Evolutionary conservation across 225 moss, liverwort and hornwort genomes (phyloP), one percentile per base, ranked within the genome.

Genomic region (Bryum argenteum): DNA sequence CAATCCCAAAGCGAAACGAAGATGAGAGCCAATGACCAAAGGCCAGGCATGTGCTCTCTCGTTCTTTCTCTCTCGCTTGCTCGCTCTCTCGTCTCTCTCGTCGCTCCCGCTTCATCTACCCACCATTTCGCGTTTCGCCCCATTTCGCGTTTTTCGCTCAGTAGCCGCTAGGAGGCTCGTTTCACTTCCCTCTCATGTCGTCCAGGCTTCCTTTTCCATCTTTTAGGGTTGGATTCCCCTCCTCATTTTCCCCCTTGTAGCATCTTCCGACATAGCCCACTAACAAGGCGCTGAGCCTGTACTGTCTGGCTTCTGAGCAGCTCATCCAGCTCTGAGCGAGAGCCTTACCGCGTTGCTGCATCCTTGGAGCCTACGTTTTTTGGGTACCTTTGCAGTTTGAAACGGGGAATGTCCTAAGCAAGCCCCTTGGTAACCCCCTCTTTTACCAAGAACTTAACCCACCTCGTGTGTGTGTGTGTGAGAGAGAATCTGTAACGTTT

Each of bases 11-110:
- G n/a, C 52, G 8, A 8, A 16, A 52, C 52, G 52, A 52, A 52
- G 52, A 52, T 52, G 52, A 52, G 52, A 52, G 15, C 52, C 52
- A 52, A 52, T 52, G 52, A 52, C 8, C 19, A 52, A 52, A 52
- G 19, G 15, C 52, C 52, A 52, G 18, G 52, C 52, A 18, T 52
- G 52, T 18, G 50, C 50, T 8, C 52, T n/a, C 52, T 19, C 52
- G 5, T 1, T 51, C 51, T n/a, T n/a, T 51, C 51, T 50, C n/a
- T 5, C 50, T 50, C 50, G 6, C 17, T 19, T 18, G n/a, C 18
- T 18, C 51, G n/a, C 18, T 17, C 1, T 15, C 6, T 48, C 48
- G 48, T 48, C 52, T 18, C 52, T 19, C 52, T 18, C 52, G n/a
- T 52, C 52, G 0, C 52, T 19, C 7, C 52, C 18, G n/a, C 52